Evolutionary conservation across 257 asterid species (phyloP).

Genomic region (Nicotiana sylvestris): DNA sequence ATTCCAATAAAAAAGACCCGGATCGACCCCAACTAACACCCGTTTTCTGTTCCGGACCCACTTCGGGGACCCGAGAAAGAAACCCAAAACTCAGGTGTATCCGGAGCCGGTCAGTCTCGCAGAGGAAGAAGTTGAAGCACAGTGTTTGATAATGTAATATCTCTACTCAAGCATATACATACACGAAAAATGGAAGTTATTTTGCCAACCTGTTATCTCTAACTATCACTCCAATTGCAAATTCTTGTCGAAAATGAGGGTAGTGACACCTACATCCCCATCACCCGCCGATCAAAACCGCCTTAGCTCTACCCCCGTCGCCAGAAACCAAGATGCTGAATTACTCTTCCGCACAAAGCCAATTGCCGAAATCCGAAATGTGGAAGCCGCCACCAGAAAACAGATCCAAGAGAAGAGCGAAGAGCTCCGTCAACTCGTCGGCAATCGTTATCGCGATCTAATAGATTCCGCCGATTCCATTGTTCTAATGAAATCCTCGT

Average conservation of each 20-base stretch:
- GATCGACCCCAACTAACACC: no score
- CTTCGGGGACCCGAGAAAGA: no score
- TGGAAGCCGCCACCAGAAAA: slow-evolving; percentile 77
- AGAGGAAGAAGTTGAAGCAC: no score
- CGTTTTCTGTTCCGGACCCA: no score
- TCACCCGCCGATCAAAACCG: slow-evolving; percentile 6
- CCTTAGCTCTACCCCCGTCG: slow-evolving; percentile 21
- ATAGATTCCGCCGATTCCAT: slow-evolving; percentile 97
- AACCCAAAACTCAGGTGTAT: no score
- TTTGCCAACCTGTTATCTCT: not conserved
- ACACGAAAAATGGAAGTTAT: slow-evolving; percentile 5
- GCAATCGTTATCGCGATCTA: slow-evolving; percentile 91
- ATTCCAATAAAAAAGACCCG: no score
- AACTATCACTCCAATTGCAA: not conserved
- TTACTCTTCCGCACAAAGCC: slow-evolving; percentile 83
- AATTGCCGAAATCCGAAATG: slow-evolving; percentile 80
- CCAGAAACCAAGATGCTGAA: slow-evolving; percentile 82
- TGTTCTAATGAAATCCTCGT: slow-evolving; percentile 81
- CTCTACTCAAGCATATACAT: not conserved
- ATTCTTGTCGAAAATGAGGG: slow-evolving; percentile 20
- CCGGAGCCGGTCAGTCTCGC: no score
- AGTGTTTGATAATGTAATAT: no score
- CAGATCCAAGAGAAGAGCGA: slow-evolving; percentile 95
- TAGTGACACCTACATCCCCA: slow-evolving; percentile 8
- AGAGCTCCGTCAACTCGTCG: slow-evolving; percentile 92